Percentiles rank a stretch among this genome's conserved stretches.
Conservation (phyloP, 306 rosid species). For the Abrus pulchellus region DNA sequence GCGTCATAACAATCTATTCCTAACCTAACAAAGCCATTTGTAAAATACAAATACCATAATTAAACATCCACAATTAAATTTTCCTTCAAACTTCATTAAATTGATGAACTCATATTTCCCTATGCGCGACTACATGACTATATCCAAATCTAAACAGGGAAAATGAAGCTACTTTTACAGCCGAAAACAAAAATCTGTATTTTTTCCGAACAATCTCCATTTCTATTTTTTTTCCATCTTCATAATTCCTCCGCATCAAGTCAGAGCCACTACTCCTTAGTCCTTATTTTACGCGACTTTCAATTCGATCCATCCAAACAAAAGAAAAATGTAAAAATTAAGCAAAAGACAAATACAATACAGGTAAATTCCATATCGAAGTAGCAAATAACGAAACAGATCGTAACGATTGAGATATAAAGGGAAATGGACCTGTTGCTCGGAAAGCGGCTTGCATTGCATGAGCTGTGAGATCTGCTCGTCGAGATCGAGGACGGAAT, state of each 20-base stretch:
- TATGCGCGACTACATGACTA: not conserved
- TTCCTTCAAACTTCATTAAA: not conserved
- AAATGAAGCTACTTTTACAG: not conserved
- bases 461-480: slow-evolving; percentile 92
- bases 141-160: not conserved
- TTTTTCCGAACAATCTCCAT: not conserved
- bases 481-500: slow-evolving; percentile 64
- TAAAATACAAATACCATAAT: slow-evolving; percentile 23
- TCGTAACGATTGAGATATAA: not conserved
- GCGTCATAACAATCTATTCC: not conserved
- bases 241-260: not conserved
- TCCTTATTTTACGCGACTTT: not conserved
- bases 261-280: not conserved
- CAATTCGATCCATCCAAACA: not conserved
- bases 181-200: not conserved
- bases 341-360: not conserved
- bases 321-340: not conserved
- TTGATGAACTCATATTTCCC: not conserved
- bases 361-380: not conserved
- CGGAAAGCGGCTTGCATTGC: slow-evolving; percentile 92
- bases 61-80: not conserved
- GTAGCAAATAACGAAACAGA: not conserved
- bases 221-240: not conserved
- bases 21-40: not conserved
- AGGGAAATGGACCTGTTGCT: slow-evolving; percentile 65